Evolutionary conservation across 176 grass and related monocot genomes (phyloP), one percentile per base, ranked within the genome.

Genomic region (Aechmea fasciata): DNA sequence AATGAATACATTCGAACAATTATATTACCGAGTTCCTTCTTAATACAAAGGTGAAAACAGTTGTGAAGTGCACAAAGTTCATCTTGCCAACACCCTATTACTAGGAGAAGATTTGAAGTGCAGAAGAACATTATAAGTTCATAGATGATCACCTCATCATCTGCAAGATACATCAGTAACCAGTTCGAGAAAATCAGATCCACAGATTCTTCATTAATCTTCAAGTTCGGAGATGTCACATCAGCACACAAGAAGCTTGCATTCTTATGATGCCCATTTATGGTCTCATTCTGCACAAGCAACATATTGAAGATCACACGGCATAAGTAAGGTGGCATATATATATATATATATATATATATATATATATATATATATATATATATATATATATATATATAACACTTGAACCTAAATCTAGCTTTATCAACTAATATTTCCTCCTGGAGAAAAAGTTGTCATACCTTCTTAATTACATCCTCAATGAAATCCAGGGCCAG

Each of bases 141-240:
- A 9, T 17, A 12, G 55, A 59, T 55, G 26, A 72, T 85, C 33
- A 99, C 95, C 95, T 99, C 95, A 71, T 83, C 74, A 83, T 99
- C 95, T 18, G 87, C 87, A 72, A 93, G 90, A 80, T 99, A 93
- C 90, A 99, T 99, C 49, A 99, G 66, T 20, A 99, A 69, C 90
- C 90, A 99, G 78, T 99, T 99, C 65, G 95, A 99, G 71, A 99
- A 99, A 70, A 99, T 87, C 14, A 99, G 72, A 85, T 99, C 95
- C 33, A 99, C 62, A 23, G 84, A 99, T 57, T 90, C 86, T 66
- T 70, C 84, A 73, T 90, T 80, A 66, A 99, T 86, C 67, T 54
- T 70, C 72, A 99, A 78, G 23, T 86, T 70, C 26, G 82, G 67
- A 77, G 90, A 88, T 10, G 87, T 90, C n/a, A 99, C 90, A 74